Base-by-base conservation (phyloP, 805 yeast genomes). In the Wickerhamiella sergipiensis region DNA sequence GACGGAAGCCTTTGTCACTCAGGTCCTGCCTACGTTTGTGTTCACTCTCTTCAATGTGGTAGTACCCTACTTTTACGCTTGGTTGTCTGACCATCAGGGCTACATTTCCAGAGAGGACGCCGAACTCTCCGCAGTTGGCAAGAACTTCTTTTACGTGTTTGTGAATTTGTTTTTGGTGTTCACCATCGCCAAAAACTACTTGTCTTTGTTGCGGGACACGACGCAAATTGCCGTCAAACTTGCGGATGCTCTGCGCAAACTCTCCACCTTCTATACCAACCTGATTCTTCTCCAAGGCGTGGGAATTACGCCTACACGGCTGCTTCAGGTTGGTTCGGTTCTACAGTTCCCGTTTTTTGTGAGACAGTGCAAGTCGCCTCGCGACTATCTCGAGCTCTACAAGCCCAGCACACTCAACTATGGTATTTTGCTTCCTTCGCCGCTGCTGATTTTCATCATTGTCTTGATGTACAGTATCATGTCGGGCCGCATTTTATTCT, bases 141-240 rank as follows among this genome's bases (percentile, higher is more conserved):
- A 90, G 67, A 92, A 92, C 70, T 90, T 89, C 68, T 89, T 92
- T 64, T 92, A 88, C 66, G 84, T 89, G 38, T 92, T 92, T 68
- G 95, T 90, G 56, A 90, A 90, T 66, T 73, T 92, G 75, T 92
- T 90, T 63, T 71, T 90, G 62, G 95, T 90, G 24, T 92, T 92
- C 70, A 90, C 97, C 1, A 76, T 89, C 60, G 95, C 94, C 7
- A 50, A 53, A 3, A 95, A 96, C 55, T 86, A 96, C 0, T 90
- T 92, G 1, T 80, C 92, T 6, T 79, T 80, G 57, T 79, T 80
- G 55, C 71, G 89, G 48, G 97, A 92, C 61, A 87, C 97, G 1
- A 84, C 95, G 1, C 80, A 85, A 63, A 76, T 90, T 51, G 97
- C 97, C 0, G 79, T 80, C 56, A 88, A 85, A 59, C 70, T 90